A percentile compares a stretch with the other conserved stretches of the same genome.
Evolutionary conservation across 768 basidiomycete genomes (phyloP).

Genomic region (Rhodotorula sphaerocarpa): DNA sequence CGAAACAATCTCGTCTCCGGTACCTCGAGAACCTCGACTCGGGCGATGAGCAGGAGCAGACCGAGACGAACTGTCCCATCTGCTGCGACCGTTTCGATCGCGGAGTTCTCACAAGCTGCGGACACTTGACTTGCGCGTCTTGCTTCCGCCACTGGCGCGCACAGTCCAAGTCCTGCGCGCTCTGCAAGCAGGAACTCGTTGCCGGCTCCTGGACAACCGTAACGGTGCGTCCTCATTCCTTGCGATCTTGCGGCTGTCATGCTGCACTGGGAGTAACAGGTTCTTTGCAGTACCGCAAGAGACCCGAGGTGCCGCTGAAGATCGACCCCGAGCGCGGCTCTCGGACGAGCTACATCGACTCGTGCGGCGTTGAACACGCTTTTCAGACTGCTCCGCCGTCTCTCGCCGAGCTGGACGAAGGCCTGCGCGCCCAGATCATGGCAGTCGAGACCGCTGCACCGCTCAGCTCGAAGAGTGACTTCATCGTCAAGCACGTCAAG

Average conservation of each 20-base stretch:
- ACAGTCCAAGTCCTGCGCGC: slow-evolving; percentile 20
- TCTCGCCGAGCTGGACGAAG: slow-evolving; percentile 5
- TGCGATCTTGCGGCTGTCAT: not conserved
- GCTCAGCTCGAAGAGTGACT: slow-evolving; percentile 7
- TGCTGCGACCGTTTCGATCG: slow-evolving; percentile 20
- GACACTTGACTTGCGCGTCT: slow-evolving; percentile 26
- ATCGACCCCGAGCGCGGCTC: not conserved
- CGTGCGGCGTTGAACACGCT: slow-evolving; percentile 3
- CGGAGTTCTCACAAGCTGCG: slow-evolving; percentile 36
- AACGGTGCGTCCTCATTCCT: not conserved
- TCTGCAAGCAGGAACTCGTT: slow-evolving; percentile 26
- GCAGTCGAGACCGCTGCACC: slow-evolving; percentile 14
- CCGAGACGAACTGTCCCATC: slow-evolving; percentile 29
- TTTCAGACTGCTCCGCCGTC: slow-evolving; percentile 2
- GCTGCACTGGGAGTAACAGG: too few relatives aligned
- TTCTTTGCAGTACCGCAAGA: slow-evolving; percentile 12
- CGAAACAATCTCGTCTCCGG: slow-evolving; percentile 20
- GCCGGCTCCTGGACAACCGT: slow-evolving; percentile 9
- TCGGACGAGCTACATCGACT: slow-evolving; percentile 1
- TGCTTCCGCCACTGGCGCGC: slow-evolving; percentile 34
- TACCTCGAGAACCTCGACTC: slow-evolving; percentile 32
- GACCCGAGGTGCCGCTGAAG: not conserved
- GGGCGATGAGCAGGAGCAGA: slow-evolving; percentile 3
- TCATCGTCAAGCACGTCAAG: slow-evolving; percentile 26
- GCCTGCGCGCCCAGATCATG: not conserved